phyloP scores from a whole-genome alignment of 805 yeast species.

The Yamadazyma sp. region DNA sequence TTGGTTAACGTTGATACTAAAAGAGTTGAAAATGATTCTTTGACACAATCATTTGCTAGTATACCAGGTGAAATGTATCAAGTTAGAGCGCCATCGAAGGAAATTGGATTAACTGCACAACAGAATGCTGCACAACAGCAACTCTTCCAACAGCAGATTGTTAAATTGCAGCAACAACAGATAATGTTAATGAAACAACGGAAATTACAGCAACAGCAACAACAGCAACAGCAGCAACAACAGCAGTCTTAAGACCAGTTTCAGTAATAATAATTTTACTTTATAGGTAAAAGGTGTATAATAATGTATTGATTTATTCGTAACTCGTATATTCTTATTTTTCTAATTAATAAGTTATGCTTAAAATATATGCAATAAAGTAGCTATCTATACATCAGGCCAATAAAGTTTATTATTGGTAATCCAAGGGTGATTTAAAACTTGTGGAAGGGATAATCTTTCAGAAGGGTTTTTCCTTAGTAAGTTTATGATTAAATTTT shows the following conservation, averaged over 20 bases:
- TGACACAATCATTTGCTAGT: slow-evolving; percentile 47
- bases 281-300: no score
- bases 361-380: no score
- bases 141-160: slow-evolving; percentile 41
- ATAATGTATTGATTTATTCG: slow-evolving; percentile 4
- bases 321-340: slow-evolving; percentile 4
- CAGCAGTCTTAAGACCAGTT: no score
- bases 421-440: slow-evolving; percentile 84
- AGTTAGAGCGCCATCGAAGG: slow-evolving; percentile 46
- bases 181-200: slow-evolving; percentile 28
- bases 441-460: slow-evolving; percentile 59
- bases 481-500: slow-evolving; percentile 63
- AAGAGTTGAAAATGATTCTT: slow-evolving; percentile 20
- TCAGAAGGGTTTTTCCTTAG: slow-evolving; percentile 67
- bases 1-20: slow-evolving; percentile 61
- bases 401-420: slow-evolving; percentile 59
- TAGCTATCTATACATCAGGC: slow-evolving; percentile 42
- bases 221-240: slow-evolving; percentile 5
- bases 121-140: slow-evolving; percentile 42
- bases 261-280: no score
- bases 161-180: slow-evolving; percentile 38
- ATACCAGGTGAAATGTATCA: slow-evolving; percentile 56
- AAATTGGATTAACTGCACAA: slow-evolving; percentile 40
- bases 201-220: slow-evolving; percentile 15
- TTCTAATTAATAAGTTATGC: not conserved